These are phyloP conservation scores for Penicillium sp. DNA, from an alignment of 2,329 filamentous ascomycete genomes.

Conservation along the genomic window DNA sequence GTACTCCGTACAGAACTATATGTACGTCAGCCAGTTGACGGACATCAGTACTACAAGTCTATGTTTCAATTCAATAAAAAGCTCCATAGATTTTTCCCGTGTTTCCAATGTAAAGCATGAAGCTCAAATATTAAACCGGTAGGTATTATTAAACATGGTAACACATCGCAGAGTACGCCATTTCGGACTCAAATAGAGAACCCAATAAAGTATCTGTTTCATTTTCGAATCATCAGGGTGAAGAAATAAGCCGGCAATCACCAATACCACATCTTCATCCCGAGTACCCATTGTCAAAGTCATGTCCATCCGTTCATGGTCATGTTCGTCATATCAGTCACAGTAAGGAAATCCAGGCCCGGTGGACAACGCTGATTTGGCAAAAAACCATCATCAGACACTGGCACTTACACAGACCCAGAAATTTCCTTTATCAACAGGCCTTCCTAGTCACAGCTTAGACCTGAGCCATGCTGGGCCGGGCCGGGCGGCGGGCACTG, in stretches of 20 bases:
- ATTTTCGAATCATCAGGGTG: not conserved
- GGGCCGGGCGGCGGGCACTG: slow-evolving; percentile 29
- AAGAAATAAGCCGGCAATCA: not conserved
- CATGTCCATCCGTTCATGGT: slow-evolving; percentile 1
- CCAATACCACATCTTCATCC: not conserved
- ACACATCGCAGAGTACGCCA: not conserved
- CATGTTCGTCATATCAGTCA: not conserved
- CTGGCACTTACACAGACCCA: not conserved
- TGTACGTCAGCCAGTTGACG: not conserved
- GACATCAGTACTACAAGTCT: not conserved
- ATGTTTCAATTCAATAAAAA: not conserved
- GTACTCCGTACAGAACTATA: not conserved
- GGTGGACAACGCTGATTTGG: not conserved
- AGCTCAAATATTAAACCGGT: not conserved
- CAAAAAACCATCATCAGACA: not conserved
- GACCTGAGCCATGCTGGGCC: slow-evolving; percentile 48
- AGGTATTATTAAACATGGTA: slow-evolving; percentile 6
- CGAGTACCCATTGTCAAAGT: not conserved
- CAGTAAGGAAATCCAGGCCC: not conserved
- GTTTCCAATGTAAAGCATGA: not conserved
- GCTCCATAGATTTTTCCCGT: not conserved
- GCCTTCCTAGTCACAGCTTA: slow-evolving; percentile 22
- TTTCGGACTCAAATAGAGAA: not conserved
- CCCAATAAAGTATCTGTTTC: not conserved
- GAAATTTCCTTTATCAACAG: not conserved